These are phyloP conservation scores for Eremochloa ophiuroides DNA, from an alignment of 176 grass and related monocot species.

Conservation along the genomic window DNA sequence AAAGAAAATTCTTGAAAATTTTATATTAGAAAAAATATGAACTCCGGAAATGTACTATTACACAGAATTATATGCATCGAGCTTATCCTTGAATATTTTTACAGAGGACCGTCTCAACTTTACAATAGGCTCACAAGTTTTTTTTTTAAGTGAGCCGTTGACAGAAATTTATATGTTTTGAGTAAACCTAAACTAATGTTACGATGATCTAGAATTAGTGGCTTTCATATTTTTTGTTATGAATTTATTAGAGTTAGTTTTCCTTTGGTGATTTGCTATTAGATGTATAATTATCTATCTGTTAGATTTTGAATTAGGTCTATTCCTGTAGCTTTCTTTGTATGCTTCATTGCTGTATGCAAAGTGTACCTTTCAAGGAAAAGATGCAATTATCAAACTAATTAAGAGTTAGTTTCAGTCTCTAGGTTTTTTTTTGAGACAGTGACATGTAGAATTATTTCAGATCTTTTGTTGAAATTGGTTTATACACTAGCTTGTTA, in stretches of 20 bases:
- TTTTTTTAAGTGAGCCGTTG: not conserved
- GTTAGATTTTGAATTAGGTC: not conserved
- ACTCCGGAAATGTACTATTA: not conserved
- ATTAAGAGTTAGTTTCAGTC: not conserved
- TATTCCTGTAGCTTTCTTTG: not conserved
- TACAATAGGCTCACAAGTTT: not conserved
- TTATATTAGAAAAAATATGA: not conserved
- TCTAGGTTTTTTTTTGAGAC: not conserved
- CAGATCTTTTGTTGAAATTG: not conserved
- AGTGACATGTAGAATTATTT: not conserved
- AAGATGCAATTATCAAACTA: not conserved
- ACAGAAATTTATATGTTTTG: not conserved
- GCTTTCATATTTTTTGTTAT: not conserved
- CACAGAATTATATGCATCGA: not conserved
- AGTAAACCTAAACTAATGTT: not conserved
- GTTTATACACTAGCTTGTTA: not conserved
- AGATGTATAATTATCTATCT: not conserved
- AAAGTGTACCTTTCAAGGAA: not conserved
- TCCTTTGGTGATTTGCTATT: not conserved
- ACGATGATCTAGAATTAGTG: not conserved
- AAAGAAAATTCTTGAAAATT: not conserved
- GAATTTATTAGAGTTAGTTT: not conserved
- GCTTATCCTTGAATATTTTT: not conserved
- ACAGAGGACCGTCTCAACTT: not conserved
- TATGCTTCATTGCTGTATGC: not conserved